Conservation (phyloP, 345 rosid genomes). For the Populus simonii region DNA sequence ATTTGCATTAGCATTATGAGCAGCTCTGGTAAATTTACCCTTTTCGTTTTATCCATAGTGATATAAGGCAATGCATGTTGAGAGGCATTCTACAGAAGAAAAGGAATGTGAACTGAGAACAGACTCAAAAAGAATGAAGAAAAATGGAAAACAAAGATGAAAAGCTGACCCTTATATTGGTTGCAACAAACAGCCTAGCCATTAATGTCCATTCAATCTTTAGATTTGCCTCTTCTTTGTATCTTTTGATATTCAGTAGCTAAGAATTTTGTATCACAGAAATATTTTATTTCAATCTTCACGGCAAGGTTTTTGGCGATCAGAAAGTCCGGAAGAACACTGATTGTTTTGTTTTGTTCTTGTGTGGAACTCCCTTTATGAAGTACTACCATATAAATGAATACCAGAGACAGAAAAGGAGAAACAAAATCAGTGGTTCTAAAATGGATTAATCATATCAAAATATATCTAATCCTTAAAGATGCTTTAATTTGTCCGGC, state of each 20-base stretch:
- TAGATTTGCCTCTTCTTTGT: not conserved
- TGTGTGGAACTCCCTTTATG: too few relatives aligned
- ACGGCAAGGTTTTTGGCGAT: not conserved
- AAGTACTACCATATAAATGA: too few relatives aligned
- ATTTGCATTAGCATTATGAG: not conserved
- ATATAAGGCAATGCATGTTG: not conserved
- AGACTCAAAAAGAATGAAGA: too few relatives aligned
- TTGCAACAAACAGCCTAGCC: not conserved
- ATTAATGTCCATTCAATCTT: not conserved
- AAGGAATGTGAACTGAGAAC: too few relatives aligned
- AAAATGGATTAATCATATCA: not conserved
- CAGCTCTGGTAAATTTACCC: not conserved
- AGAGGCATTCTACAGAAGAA: not conserved
- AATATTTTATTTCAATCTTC: not conserved
- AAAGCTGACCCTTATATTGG: not conserved
- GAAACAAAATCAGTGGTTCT: not conserved
- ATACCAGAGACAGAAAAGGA: not conserved
- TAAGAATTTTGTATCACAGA: too few relatives aligned
- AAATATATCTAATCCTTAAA: too few relatives aligned
- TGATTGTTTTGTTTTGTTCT: too few relatives aligned
- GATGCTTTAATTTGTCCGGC: too few relatives aligned
- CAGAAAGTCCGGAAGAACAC: too few relatives aligned
- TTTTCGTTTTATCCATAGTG: not conserved
- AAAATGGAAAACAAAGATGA: too few relatives aligned
- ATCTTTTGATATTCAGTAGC: not conserved